phyloP scores from a whole-genome alignment of 202 grass and related monocot genomes.

The Zizania palustris region DNA sequence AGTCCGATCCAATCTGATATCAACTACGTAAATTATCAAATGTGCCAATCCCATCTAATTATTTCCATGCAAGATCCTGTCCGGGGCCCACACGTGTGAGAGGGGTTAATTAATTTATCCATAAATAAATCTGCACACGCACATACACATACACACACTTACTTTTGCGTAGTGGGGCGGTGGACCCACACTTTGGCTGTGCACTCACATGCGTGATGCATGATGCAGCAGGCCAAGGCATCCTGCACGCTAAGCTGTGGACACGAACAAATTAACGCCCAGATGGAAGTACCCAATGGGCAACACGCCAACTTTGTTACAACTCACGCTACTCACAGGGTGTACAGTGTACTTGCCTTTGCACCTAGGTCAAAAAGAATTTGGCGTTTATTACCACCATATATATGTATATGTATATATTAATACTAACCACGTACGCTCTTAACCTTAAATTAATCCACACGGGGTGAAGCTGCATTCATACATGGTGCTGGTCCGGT shows the following conservation, averaged over 20 bases:
- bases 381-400: no score
- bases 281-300: not conserved
- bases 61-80: not conserved
- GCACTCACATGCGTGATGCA: slow-evolving; percentile 40
- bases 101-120: not conserved
- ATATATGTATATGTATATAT: no score
- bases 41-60: not conserved
- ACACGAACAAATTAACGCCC: not conserved
- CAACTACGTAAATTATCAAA: no score
- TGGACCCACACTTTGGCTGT: slow-evolving; percentile 37
- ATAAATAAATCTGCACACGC: not conserved
- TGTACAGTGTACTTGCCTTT: no score
- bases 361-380: no score
- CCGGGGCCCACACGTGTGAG: slow-evolving; percentile 10
- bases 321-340: not conserved
- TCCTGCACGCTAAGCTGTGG: not conserved
- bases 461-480: no score
- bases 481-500: no score
- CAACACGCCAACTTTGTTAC: slow-evolving; percentile 3
- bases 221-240: not conserved
- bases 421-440: no score
- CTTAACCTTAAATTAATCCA: no score
- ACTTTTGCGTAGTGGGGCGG: slow-evolving; percentile 2
- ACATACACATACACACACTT: no score
- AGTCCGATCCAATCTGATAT: not conserved